A percentile compares a stretch with the other conserved stretches of the same genome.
Evolutionary conservation across 345 rosid genomes (phyloP).

Genomic region (Zanthoxylum bungeanum): DNA sequence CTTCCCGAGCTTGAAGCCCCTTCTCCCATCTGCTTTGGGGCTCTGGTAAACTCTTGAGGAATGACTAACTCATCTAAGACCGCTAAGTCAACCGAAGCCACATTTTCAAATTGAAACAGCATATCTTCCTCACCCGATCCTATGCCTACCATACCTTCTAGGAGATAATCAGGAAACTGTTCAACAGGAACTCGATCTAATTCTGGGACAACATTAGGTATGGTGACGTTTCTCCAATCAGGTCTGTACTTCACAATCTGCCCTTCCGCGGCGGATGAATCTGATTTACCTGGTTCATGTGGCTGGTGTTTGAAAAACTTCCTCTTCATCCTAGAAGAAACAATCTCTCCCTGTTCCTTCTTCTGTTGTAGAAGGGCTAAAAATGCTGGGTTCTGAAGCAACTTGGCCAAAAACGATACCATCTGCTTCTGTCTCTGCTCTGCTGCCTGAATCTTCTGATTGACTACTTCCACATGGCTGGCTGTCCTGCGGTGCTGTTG

Average conservation of each 20-base stretch:
- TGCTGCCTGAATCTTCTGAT: conserved; percentile 59
- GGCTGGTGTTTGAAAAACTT: conserved; percentile 61
- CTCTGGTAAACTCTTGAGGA: conserved; percentile 14
- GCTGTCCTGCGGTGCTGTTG: conserved; percentile 54
- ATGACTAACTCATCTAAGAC: conserved; percentile 14
- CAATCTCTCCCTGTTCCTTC: conserved; percentile 45
- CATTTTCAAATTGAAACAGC: conserved; percentile 29
- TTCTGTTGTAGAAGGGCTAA: conserved; percentile 45
- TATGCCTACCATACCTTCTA: conserved; percentile 22
- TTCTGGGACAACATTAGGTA: conserved; percentile 22
- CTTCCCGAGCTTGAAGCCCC: conserved; percentile 30
- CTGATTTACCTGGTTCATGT: conserved; percentile 32
- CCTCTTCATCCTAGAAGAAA: conserved; percentile 45
- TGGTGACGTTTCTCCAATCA: conserved; percentile 26
- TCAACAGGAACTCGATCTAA: conserved; percentile 23
- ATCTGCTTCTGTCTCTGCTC: conserved; percentile 75
- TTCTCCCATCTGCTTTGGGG: conserved; percentile 26
- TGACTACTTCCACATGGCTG: conserved; percentile 46
- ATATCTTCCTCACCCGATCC: conserved; percentile 28
- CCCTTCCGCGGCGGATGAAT: conserved; percentile 33
- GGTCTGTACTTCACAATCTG: conserved; percentile 45
- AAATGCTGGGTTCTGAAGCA: conserved; percentile 58
- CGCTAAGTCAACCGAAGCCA: conserved; percentile 11
- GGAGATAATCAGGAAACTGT: conserved; percentile 29
- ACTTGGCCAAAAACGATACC: conserved; percentile 72